Percentiles rank a stretch among this genome's conserved stretches.
These are phyloP conservation scores for Sherardia arvensis DNA, from an alignment of 257 asterid species.

Conservation along the genomic window DNA sequence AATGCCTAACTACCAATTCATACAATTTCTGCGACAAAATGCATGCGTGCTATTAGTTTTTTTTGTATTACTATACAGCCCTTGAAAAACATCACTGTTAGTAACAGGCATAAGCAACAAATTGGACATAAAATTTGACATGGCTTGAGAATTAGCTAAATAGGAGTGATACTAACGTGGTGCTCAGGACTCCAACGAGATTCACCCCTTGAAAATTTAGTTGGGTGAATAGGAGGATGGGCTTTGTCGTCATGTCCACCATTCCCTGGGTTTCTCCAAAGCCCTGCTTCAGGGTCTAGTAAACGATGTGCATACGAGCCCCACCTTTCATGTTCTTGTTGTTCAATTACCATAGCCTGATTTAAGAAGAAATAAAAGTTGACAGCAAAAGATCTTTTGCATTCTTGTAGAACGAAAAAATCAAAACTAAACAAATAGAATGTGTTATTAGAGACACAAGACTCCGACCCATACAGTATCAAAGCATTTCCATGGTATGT, in stretches of 20 bases:
- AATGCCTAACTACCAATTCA: conserved; percentile 97
- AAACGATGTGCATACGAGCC: conserved; percentile 80
- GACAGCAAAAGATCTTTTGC: conserved; percentile 1
- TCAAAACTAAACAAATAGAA: background rate
- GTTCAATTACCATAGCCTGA: conserved; percentile 84
- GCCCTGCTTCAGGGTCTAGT: conserved; percentile 73
- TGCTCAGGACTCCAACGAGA: conserved; percentile 90
- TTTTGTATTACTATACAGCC: background rate
- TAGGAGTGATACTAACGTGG: conserved; percentile 51
- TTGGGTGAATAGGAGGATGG: conserved; percentile 98
- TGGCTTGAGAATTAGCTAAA: background rate
- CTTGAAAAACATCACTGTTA: background rate
- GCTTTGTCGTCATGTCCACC: conserved; percentile 99
- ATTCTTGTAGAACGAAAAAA: conserved; percentile 1
- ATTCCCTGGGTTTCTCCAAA: conserved; percentile 78
- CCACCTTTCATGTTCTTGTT: conserved; percentile 82
- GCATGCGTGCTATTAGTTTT: background rate
- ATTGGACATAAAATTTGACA: background rate
- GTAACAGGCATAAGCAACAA: background rate
- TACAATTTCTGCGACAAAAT: conserved; percentile 62
- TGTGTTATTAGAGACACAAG: background rate
- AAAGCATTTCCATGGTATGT: background rate
- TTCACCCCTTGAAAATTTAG: conserved; percentile 91
- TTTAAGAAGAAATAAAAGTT: conserved; percentile 1
- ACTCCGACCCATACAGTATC: background rate